phyloP scores from a whole-genome alignment of 306 rosid species.

The Vigna unguiculata region DNA sequence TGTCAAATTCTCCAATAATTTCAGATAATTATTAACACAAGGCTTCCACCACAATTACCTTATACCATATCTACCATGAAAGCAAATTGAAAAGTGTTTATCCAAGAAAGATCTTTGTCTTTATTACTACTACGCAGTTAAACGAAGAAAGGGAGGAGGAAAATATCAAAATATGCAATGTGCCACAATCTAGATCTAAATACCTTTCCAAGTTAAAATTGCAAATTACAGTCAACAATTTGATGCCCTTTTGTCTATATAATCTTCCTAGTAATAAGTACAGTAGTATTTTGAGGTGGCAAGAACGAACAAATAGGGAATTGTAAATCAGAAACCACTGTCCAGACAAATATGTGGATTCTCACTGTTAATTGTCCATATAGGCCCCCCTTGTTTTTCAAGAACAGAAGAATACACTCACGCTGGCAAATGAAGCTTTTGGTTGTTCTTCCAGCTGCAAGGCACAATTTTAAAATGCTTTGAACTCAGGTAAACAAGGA shows the following conservation, averaged over 20 bases:
- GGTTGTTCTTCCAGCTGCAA: conserved; percentile 90
- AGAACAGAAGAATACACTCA: conserved; percentile 48
- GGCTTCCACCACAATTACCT: neutral
- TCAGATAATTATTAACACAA: neutral
- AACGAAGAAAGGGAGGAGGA: neutral
- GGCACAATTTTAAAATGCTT: conserved; percentile 39
- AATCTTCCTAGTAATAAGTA: conserved; percentile 48
- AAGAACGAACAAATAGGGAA: conserved; percentile 46
- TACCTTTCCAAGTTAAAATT: conserved; percentile 28
- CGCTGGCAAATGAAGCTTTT: conserved; percentile 85
- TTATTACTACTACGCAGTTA: neutral
- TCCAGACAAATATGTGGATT: conserved; percentile 40
- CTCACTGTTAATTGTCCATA: conserved; percentile 39
- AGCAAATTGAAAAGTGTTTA: neutral
- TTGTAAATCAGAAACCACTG: conserved; percentile 47
- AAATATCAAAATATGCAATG: neutral
- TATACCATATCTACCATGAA: conserved; percentile 8
- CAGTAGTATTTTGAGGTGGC: conserved; percentile 44
- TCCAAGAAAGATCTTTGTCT: neutral
- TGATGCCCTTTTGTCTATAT: conserved; percentile 31
- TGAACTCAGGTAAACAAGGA: conserved; percentile 17
- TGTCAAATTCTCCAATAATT: neutral
- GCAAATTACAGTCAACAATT: conserved; percentile 38
- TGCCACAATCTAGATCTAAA: conserved; percentile 23
- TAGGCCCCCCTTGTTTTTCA: conserved; percentile 42